Evolutionary conservation across 31 red algal genomes (phyloP).

Genomic region (Endocladia muricata): DNA sequence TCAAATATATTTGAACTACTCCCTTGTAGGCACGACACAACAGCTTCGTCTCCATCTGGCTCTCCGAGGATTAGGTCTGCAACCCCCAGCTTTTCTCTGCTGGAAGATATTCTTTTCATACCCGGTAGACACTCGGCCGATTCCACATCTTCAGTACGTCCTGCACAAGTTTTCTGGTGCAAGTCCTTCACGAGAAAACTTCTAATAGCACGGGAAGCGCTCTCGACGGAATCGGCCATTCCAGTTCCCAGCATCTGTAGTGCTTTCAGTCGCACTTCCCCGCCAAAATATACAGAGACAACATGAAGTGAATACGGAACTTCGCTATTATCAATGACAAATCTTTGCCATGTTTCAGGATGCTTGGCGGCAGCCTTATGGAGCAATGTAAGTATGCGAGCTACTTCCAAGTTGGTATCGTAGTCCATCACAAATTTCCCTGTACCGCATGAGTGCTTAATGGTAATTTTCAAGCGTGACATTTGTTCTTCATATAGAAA

Average conservation of each 20-base stretch:
- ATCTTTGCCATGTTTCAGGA: constrained; percentile 63
- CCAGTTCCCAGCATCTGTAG: constrained; percentile 43
- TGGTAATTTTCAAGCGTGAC: constrained; percentile 5
- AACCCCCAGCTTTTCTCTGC: neutral
- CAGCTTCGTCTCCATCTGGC: constrained; percentile 1
- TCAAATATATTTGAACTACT: constrained; percentile 29
- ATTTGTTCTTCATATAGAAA: constrained; percentile 60
- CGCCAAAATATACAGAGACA: constrained; percentile 9
- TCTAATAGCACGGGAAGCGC: constrained; percentile 32
- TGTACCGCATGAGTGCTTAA: neutral
- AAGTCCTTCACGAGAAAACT: constrained; percentile 21
- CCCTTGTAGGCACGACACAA: neutral
- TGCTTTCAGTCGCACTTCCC: constrained; percentile 35
- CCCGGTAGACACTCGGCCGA: no score
- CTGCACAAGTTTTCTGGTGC: no score
- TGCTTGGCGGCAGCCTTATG: constrained; percentile 46
- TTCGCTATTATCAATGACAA: constrained; percentile 17
- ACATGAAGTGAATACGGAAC: constrained; percentile 7
- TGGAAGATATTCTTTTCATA: no score
- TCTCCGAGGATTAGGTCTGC: constrained; percentile 3
- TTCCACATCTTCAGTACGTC: no score
- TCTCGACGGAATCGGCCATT: constrained; percentile 31
- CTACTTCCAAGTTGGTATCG: constrained; percentile 39
- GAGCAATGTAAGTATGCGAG: constrained; percentile 28
- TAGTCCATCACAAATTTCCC: constrained; percentile 10